Conservation (phyloP, 768 basidiomycete species). For the Russula compacta region DNA sequence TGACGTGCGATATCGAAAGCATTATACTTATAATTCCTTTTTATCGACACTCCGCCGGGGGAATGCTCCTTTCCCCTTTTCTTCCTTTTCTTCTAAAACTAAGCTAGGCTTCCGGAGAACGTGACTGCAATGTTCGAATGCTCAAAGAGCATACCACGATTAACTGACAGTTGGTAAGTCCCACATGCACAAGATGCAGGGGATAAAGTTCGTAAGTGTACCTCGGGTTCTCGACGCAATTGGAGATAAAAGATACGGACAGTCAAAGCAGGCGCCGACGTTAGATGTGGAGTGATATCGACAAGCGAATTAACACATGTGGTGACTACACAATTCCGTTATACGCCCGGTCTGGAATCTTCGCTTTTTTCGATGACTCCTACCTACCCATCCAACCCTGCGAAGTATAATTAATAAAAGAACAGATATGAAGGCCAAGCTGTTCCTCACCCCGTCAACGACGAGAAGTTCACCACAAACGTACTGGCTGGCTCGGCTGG, state of each 20-base stretch:
- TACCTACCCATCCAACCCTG: conserved; percentile 27
- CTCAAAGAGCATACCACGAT: neutral
- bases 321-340: conserved; percentile 8
- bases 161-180: neutral
- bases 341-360: conserved; percentile 1
- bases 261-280: neutral
- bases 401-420: neutral
- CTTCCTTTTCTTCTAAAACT: too few species aligned
- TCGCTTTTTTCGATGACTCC: neutral
- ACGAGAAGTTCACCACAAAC: conserved; percentile 59
- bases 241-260: conserved; percentile 1
- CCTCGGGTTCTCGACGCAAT: conserved; percentile 1
- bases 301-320: conserved; percentile 12
- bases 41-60: neutral
- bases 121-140: neutral
- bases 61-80: neutral
- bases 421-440: neutral
- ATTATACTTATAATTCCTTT: neutral
- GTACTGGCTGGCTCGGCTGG: conserved; percentile 54
- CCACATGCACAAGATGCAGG: neutral
- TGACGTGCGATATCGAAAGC: neutral
- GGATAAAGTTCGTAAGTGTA: neutral
- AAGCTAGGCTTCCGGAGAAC: neutral
- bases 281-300: neutral
- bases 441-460: conserved; percentile 55